Evolutionary conservation across 371 early-diverging fungal genomes (phyloP), one percentile per base, ranked within the genome.

Genomic region (Mortierella sp.): DNA sequence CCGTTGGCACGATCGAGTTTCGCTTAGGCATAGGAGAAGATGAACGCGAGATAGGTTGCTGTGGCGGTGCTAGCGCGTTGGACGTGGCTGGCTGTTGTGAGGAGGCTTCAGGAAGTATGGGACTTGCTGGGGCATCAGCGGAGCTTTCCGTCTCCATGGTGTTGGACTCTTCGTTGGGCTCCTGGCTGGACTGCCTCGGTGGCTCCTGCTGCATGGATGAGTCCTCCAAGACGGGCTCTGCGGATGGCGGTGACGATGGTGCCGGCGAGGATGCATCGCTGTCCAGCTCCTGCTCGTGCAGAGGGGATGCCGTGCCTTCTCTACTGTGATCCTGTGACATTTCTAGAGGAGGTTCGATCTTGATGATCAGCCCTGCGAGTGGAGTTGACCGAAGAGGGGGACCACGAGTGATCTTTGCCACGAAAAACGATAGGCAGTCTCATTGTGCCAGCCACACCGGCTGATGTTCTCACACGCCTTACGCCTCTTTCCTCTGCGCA

Each of bases 1-100:
- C 66, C 41, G 56, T 42, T 1, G 58, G 34, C 9, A 55, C 63
- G 24, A 67, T 16, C 9, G 72, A 72, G 49, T 58, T 61, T 28
- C 67, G 41, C 28, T 72, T 62, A 6, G 39, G 10, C 23, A 27
- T 23, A 23, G 67, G 67, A 0, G 64, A 58, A 18, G 72, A 58
- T 21, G 19, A 67, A 9, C 58, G 67, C 16, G 72, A 63, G 21
- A 30, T 39, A 27, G 43, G 39, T 21, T 13, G 45, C 50, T 23
- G 43, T 60, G 60, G 63, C 7, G 65, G 64, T 13, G 50, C 58
- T 16, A 54, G 54, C 30, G 48, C n/a, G 42, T 48, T 45, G 34
- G 58, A 55, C 21, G 58, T 9, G 16, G 10, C 24, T 19, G 58
- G 58, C 52, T 52, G 54, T 43, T 64, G 64, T 13, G 71, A 57